Base-by-base conservation (phyloP, 441 rosid species). In the Populus tomentosa region DNA sequence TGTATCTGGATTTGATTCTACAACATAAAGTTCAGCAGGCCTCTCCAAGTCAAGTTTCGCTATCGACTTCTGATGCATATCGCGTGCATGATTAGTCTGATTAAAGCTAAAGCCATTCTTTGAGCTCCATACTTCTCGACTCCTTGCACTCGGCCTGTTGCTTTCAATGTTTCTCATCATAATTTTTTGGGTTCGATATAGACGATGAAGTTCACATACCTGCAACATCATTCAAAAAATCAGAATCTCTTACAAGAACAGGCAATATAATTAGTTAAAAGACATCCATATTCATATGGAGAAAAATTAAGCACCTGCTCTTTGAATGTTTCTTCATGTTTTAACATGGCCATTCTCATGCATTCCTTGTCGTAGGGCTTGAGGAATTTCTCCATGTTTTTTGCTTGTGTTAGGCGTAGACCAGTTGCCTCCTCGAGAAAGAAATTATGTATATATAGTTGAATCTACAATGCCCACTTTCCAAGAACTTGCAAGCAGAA, bases 241-340 rank as follows among this genome's bases (percentile, higher is more conserved):
- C n/a, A 65, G 36, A 46, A 78, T 36, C 20, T 26, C 10, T 8
- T 26, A 35, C 20, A 8, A 3, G 42, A 23, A 65, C 8, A 21
- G 6, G 20, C 36, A 6, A 32, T 20, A 11, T n/a, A 64, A 21
- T 13, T 7, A 67, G 7, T 21, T n/a, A 6, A 67, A 35, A 26
- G 50, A 59, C 10, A 75, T 18, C 2, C 24, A 9, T 9, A 33
- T 26, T 42, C 5, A 42, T 7, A 16, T 11, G 67, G 18, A 24
- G 18, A 4, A 24, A 56, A n/a, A 53, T 11, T 13, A n/a, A 72
- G 26, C 80, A 92, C 99, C 96, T 96, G 99, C 79, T 92, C 88
- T 87, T 87, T 96, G 87, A 96, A 96, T 61, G 97, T 96, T 89
- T 94, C 91, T 87, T 96, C 99, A 80, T 96, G 99, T 80, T 91